A percentile compares a stretch with the other conserved stretches of the same genome.
Evolutionary conservation across 352 stramenopile genomes (phyloP).

Genomic region (Phytophthora hibernalis): DNA sequence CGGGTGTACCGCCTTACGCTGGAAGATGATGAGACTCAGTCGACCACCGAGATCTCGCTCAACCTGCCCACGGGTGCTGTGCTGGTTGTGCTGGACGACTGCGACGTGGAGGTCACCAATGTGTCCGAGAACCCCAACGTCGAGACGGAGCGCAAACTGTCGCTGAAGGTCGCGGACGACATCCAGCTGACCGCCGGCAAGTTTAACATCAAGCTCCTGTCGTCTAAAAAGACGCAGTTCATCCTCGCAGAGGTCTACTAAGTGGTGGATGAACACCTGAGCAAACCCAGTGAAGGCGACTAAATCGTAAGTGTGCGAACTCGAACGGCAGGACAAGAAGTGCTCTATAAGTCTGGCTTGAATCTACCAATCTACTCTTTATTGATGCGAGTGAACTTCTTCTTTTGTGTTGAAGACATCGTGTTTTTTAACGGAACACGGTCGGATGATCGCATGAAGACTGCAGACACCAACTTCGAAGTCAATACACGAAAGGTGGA

Average conservation of each 20-base stretch:
- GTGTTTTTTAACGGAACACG: too few relatives aligned
- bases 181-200: constrained; percentile 26
- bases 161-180: constrained; percentile 31
- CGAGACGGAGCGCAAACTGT: constrained; percentile 18
- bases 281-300: neutral
- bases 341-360: constrained; percentile 9
- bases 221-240: constrained; percentile 29
- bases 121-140: constrained; percentile 15
- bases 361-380: neutral
- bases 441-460: too few relatives aligned
- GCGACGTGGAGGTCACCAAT: constrained; percentile 36
- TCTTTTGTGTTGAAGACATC: neutral
- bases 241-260: constrained; percentile 36
- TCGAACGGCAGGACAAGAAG: neutral
- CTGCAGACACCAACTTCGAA: too few relatives aligned
- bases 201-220: constrained; percentile 31
- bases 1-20: constrained; percentile 57
- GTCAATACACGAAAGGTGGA: too few relatives aligned
- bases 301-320: neutral
- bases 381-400: neutral
- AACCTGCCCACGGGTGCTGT: constrained; percentile 44
- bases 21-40: constrained; percentile 12
- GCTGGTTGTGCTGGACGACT: constrained; percentile 46
- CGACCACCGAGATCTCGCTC: constrained; percentile 32
- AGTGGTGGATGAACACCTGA: neutral